A percentile compares a stretch with the other conserved stretches of the same genome.
These are phyloP conservation scores for Nitzschia sp. DNA, from an alignment of 108 stramenopile species.

Conservation along the genomic window DNA sequence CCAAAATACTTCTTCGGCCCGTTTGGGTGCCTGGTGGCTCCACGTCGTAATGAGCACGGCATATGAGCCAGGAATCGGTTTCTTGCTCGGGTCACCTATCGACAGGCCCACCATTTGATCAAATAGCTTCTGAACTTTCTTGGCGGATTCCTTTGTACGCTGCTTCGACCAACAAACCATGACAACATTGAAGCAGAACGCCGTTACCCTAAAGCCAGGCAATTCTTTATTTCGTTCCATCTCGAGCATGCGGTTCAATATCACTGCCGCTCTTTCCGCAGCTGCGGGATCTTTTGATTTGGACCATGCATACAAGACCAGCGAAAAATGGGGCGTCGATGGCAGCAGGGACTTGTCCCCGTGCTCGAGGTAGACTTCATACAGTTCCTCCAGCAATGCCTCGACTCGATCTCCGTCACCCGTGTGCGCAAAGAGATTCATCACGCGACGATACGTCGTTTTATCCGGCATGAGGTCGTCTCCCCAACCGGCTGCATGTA, in stretches of 20 bases:
- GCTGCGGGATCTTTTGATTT: slow-evolving; percentile 34
- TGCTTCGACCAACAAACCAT: slow-evolving; percentile 35
- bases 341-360: slow-evolving; percentile 9
- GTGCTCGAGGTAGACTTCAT: slow-evolving; percentile 31
- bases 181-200: slow-evolving; percentile 38
- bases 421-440: slow-evolving; percentile 34
- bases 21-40: slow-evolving; percentile 21
- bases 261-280: slow-evolving; percentile 31
- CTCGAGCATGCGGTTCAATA: slow-evolving; percentile 34
- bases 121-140: slow-evolving; percentile 25
- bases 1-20: slow-evolving; percentile 34
- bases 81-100: slow-evolving; percentile 13
- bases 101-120: slow-evolving; percentile 26
- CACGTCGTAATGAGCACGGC: slow-evolving; percentile 25
- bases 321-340: slow-evolving; percentile 29
- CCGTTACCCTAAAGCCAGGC: slow-evolving; percentile 20
- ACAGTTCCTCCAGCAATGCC: slow-evolving; percentile 35
- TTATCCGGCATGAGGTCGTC: slow-evolving; percentile 31
- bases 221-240: slow-evolving; percentile 27
- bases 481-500: slow-evolving; percentile 33
- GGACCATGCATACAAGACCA: slow-evolving; percentile 49
- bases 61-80: slow-evolving; percentile 28
- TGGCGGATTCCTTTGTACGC: slow-evolving; percentile 29
- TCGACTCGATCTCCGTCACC: slow-evolving; percentile 44
- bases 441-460: slow-evolving; percentile 28